Conservation (phyloP, 2,329 filamentous ascomycete species). For the Neofusicoccum kwambonambiense region DNA sequence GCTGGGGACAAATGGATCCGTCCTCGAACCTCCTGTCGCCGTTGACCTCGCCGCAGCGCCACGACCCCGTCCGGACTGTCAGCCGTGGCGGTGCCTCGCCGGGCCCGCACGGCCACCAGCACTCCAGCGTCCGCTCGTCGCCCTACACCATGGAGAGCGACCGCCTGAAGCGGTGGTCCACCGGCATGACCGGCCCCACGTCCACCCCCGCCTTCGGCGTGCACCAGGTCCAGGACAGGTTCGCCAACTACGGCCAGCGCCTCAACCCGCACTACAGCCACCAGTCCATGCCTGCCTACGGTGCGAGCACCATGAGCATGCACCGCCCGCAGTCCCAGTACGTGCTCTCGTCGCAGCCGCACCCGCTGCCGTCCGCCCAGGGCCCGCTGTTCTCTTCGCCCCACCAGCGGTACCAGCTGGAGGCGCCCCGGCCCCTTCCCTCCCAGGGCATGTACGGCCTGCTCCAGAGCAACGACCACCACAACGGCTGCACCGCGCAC, state of each 20-base stretch:
- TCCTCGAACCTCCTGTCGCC: slow-evolving; percentile 70
- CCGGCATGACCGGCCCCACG: slow-evolving; percentile 53
- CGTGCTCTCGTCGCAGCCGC: slow-evolving; percentile 40
- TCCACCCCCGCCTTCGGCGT: slow-evolving; percentile 62
- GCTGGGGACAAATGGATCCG: slow-evolving; percentile 65
- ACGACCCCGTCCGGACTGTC: slow-evolving; percentile 44
- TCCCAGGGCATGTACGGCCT: slow-evolving; percentile 72
- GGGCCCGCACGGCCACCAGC: slow-evolving; percentile 51
- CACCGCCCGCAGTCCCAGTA: slow-evolving; percentile 35
- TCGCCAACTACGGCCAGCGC: slow-evolving; percentile 59
- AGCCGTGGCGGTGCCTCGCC: slow-evolving; percentile 71
- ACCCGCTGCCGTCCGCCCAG: slow-evolving; percentile 36
- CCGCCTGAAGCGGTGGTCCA: slow-evolving; percentile 74
- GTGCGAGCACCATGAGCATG: slow-evolving; percentile 31
- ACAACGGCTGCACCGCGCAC: slow-evolving; percentile 60
- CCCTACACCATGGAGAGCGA: slow-evolving; percentile 67
- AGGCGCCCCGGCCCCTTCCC: slow-evolving; percentile 59
- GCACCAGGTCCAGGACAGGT: slow-evolving; percentile 58
- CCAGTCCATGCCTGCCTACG: slow-evolving; percentile 39
- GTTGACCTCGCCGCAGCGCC: slow-evolving; percentile 68
- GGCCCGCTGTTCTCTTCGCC: slow-evolving; percentile 48
- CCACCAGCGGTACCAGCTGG: slow-evolving; percentile 52
- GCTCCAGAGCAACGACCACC: slow-evolving; percentile 72
- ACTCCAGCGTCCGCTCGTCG: slow-evolving; percentile 65
- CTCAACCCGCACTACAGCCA: slow-evolving; percentile 48